Base-by-base conservation (phyloP, 345 rosid species). In the Nasturtium officinale region DNA sequence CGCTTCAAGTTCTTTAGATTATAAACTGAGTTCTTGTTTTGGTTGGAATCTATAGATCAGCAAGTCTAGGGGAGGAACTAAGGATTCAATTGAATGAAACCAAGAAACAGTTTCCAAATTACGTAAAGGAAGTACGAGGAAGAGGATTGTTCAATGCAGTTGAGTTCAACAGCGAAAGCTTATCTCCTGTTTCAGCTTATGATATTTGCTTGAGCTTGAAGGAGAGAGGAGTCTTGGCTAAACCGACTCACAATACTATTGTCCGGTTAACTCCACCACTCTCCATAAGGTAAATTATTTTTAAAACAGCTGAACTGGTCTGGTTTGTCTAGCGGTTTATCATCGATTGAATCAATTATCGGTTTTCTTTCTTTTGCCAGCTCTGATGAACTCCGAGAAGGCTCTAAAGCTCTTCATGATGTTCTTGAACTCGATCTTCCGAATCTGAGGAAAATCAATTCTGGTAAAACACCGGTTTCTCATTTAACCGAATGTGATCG, bases 181-280 rank as follows among this genome's bases (percentile, higher is more conserved):
- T 87, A 59, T 88, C 78, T 37, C 90, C 96, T 0, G 86, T 86
- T 77, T 89, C 99, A 37, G 96, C 99, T 52, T 95, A 84, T 48
- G 97, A 88, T 76, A 84, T 95, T 63, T 95, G 96, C 79, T 86
- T 91, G 56, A 89, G 85, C 85, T 77, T 93, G 89, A 93, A 89
- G 84, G 96, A 83, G 45, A 85, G 96, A 74, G 96, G 99, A 74
- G 78, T 95, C 47, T 96, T 95, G 37, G 96, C 97, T 48, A 95
- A 95, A 83, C 96, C 99, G 7, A 91, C 99, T 2, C 97, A 95
- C 73, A 80, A 86, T 54, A 85, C 93, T 9, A 88, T 95, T 65
- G 97, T 95, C 63, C 89, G 97, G 70, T 82, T 95, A 76, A 91
- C 97, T 67, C 97, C 99, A 56, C 97, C 99, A 21, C 96, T 95